Percentiles rank a stretch among this genome's conserved stretches.
Conservation (phyloP, 768 basidiomycete genomes). For the Naematelia encephala region DNA sequence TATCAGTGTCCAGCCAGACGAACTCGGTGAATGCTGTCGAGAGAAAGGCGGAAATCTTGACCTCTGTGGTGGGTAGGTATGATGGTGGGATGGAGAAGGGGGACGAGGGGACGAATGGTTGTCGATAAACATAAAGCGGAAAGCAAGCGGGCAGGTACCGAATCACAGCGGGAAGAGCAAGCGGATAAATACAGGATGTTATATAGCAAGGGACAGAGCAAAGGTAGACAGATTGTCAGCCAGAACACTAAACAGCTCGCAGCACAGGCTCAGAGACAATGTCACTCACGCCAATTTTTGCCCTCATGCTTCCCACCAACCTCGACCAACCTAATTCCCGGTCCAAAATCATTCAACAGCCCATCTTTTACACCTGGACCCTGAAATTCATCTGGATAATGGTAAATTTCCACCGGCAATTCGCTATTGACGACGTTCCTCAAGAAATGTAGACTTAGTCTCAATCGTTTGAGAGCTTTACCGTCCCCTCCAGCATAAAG, state of each 20-base stretch:
- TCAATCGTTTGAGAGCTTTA: not conserved
- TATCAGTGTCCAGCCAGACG: constrained; percentile 13
- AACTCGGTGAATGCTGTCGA: not conserved
- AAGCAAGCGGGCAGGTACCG: no score
- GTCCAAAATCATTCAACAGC: constrained; percentile 5
- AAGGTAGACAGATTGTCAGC: no score
- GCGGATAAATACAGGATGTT: no score
- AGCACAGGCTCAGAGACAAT: no score
- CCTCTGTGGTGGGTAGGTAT: not conserved
- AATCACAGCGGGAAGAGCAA: not conserved
- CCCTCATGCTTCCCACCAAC: not conserved
- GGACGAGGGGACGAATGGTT: no score
- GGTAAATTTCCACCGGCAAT: not conserved
- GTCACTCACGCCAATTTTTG: not conserved
- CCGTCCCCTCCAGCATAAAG: constrained; percentile 45
- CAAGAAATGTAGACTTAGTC: not conserved
- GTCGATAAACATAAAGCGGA: no score
- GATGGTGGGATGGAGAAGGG: no score
- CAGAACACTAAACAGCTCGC: no score
- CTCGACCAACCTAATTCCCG: constrained; percentile 4
- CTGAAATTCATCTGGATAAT: not conserved
- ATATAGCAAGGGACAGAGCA: no score
- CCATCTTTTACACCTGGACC: constrained; percentile 2
- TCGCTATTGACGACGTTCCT: not conserved
- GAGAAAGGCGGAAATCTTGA: not conserved